These are phyloP conservation scores for Yarrowia sp. DNA, from an alignment of 805 yeast species.

Conservation along the genomic window DNA sequence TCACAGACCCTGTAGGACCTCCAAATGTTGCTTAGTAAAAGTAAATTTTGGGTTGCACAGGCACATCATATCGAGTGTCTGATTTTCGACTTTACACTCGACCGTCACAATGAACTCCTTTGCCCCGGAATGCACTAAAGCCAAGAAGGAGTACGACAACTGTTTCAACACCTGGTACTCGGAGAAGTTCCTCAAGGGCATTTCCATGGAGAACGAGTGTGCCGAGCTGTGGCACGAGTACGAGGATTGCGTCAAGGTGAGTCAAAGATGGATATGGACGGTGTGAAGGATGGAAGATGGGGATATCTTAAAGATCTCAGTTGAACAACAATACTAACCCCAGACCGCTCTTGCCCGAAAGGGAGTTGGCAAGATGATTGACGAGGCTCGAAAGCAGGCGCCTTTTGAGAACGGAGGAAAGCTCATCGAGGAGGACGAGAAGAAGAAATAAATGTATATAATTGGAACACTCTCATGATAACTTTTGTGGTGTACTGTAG, in stretches of 20 bases:
- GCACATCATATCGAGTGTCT: neutral
- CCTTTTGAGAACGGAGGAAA: conserved; percentile 61
- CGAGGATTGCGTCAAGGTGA: conserved; percentile 77
- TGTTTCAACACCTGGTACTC: conserved; percentile 96
- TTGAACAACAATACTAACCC: neutral
- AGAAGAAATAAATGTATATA: conserved; percentile 25
- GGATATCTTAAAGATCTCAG: neutral
- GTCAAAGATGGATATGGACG: conserved; percentile 30
- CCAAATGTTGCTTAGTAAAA: neutral
- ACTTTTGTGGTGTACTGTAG: neutral
- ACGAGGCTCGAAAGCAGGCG: conserved; percentile 85
- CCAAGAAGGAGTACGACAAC: conserved; percentile 81
- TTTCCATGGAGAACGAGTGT: conserved; percentile 70
- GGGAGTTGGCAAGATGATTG: conserved; percentile 78
- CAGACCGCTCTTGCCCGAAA: conserved; percentile 57
- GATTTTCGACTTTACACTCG: conserved; percentile 6
- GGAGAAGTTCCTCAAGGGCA: conserved; percentile 46
- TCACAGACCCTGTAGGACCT: too few relatives aligned
- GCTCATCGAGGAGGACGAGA: conserved; percentile 17
- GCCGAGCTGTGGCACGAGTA: conserved; percentile 85
- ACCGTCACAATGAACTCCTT: conserved; percentile 41
- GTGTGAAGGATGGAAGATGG: neutral
- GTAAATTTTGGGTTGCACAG: conserved; percentile 1
- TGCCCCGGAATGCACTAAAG: conserved; percentile 94
- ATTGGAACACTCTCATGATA: neutral